Evolutionary conservation across 768 basidiomycete genomes (phyloP).

Genomic region (Agrocybe pediades): DNA sequence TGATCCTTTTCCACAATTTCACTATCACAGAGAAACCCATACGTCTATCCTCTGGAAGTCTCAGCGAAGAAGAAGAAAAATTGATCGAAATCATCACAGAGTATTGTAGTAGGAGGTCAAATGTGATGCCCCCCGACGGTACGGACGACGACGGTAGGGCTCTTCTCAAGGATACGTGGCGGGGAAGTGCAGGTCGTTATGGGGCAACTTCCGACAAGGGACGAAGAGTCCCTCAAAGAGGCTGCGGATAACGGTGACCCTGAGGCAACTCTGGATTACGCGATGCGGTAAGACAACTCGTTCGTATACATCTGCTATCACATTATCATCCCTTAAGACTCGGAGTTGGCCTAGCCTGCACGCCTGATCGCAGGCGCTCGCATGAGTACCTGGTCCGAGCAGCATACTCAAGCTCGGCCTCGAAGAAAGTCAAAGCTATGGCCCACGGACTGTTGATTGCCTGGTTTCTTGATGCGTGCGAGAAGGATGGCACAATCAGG

Average conservation of each 20-base stretch:
- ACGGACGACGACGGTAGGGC: background rate
- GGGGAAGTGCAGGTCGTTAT: background rate
- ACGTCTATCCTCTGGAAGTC: background rate
- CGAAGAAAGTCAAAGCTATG: slow-evolving; percentile 8
- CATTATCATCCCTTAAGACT: slow-evolving; percentile 4
- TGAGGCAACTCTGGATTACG: slow-evolving; percentile 11
- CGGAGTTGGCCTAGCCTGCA: slow-evolving; percentile 11
- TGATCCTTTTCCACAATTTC: slow-evolving; percentile 5
- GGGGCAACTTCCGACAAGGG: slow-evolving; percentile 1
- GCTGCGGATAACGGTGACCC: slow-evolving; percentile 9
- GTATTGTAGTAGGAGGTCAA: background rate
- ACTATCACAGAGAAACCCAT: background rate
- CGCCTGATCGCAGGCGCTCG: slow-evolving; percentile 6
- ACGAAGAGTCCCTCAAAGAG: background rate
- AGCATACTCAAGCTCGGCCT: background rate
- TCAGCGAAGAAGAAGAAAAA: background rate
- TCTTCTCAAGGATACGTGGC: background rate
- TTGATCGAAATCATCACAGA: background rate
- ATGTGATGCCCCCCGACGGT: background rate
- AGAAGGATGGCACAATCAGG: slow-evolving; percentile 1
- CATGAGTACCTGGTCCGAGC: slow-evolving; percentile 12
- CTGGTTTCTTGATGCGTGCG: slow-evolving; percentile 8
- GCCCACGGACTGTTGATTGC: slow-evolving; percentile 12
- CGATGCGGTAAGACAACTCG: background rate
- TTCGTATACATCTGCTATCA: background rate